Evolutionary conservation across 2,329 filamentous ascomycete species (phyloP).

Genomic region (Phialocephala subalpina): DNA sequence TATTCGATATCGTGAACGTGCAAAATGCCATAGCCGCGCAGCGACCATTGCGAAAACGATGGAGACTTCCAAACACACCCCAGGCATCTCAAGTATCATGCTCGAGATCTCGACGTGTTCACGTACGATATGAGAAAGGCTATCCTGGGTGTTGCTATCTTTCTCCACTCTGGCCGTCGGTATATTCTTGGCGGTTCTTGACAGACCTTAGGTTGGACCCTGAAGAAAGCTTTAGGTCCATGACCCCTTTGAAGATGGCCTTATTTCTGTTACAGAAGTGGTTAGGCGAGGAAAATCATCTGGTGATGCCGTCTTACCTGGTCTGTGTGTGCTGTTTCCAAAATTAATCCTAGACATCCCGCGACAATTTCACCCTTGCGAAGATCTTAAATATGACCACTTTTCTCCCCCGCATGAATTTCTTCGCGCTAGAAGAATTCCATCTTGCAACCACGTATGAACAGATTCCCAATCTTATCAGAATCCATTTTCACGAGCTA

Average conservation of each 20-base stretch:
- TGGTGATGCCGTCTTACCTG: conserved; percentile 25
- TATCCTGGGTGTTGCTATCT: neutral
- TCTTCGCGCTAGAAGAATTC: neutral
- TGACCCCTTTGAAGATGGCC: conserved; percentile 21
- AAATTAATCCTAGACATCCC: conserved; percentile 12
- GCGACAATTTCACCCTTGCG: conserved; percentile 20
- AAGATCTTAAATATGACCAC: conserved; percentile 30
- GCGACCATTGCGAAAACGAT: conserved; percentile 2
- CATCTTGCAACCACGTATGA: neutral
- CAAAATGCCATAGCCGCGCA: neutral
- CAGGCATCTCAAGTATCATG: conserved; percentile 25
- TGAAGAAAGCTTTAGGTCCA: neutral
- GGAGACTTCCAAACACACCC: conserved; percentile 18
- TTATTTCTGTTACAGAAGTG: conserved; percentile 25
- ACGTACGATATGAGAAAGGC: conserved; percentile 9
- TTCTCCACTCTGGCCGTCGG: neutral
- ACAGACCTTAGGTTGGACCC: conserved; percentile 8
- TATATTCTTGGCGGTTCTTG: neutral
- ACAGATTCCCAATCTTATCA: conserved; percentile 1
- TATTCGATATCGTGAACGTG: neutral
- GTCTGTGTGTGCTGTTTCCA: conserved; percentile 30
- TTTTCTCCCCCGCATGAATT: conserved; percentile 25
- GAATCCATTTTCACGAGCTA: conserved; percentile 8
- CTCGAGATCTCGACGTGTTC: neutral
- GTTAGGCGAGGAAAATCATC: conserved; percentile 32